Base-by-base conservation (phyloP, 352 stramenopile species). In the Phytophthora citricola region DNA sequence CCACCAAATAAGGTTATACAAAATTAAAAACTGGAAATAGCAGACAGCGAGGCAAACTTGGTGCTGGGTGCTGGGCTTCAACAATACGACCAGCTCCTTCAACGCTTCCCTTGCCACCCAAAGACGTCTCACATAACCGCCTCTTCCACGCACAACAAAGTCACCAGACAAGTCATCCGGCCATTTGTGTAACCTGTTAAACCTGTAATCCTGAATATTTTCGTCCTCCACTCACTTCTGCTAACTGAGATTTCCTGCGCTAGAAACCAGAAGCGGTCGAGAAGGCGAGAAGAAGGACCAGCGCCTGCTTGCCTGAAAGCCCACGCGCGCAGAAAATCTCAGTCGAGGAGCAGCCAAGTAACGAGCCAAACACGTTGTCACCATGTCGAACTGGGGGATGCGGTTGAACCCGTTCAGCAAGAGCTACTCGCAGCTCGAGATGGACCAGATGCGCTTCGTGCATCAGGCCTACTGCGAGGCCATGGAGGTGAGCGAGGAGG, bases 391-490 rank as follows among this genome's bases (percentile, higher is more conserved):
- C 56, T 94, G 87, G 87, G 87, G 87, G n/a, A 69, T 94, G 59
- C 84, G 87, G 60, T 73, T 92, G 56, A 94, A 94, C 65, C 84
- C 85, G 58, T 94, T 85, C 71, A 81, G 81, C 51, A 85, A 77
- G 50, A 91, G 85, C 76, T 94, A 94, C 71, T 94, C 87, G 71
- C 86, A 85, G 66, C 85, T 94, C 40, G 87, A 94, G 60, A 73
- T 82, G 26, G 87, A 95, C 59, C 87, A 95, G 62, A 95, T 95
- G 87, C 83, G 74, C 26, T 95, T 86, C 64, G 83, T 95, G 52
- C 87, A 93, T 63, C 91, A 95, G 69, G 83, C 87, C 24, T 95
- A 90, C 67, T 95, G 85, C 59, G 85, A 93, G 66, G 82, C 85
- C 20, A 93, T 93, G 83, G 85, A 95, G 43, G 73, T 88, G 27